Evolutionary conservation across 139 green algal genomes (phyloP).

Genomic region (Micractinium conductrix): DNA sequence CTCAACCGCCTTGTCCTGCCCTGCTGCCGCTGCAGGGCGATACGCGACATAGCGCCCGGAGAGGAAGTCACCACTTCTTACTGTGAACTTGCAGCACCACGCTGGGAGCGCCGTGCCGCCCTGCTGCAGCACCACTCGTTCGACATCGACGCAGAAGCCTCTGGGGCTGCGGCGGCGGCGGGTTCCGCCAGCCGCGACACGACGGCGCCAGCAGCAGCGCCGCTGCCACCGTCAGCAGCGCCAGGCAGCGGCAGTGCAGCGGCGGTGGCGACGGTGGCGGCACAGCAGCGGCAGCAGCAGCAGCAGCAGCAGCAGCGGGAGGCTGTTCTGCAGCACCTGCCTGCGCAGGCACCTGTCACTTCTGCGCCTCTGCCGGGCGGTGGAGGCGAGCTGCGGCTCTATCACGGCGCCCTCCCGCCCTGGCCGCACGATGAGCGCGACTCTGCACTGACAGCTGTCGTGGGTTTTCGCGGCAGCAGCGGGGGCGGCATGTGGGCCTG

Average conservation of each 20-base stretch:
- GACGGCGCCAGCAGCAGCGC: too few species aligned
- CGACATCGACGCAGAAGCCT: slow-evolving; percentile 69
- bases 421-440: slow-evolving; percentile 51
- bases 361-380: neutral
- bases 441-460: slow-evolving; percentile 32
- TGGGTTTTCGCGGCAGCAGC: neutral
- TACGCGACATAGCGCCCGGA: slow-evolving; percentile 54
- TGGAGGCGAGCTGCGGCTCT: slow-evolving; percentile 32
- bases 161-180: too few species aligned
- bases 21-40: slow-evolving; percentile 47
- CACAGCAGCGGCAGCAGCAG: neutral
- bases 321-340: neutral
- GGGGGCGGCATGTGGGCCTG: slow-evolving; percentile 28
- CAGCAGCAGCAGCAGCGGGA: neutral
- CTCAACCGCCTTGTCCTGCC: too few species aligned
- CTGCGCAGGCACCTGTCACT: neutral
- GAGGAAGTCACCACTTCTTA: slow-evolving; percentile 83
- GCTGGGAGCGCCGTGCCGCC: slow-evolving; percentile 59
- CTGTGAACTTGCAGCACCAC: slow-evolving; percentile 72
- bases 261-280: too few species aligned
- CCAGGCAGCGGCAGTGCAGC: neutral
- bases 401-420: slow-evolving; percentile 20
- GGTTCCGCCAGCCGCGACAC: too few species aligned
- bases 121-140: slow-evolving; percentile 74
- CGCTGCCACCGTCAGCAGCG: neutral